Evolutionary conservation across 441 rosid species (phyloP), one percentile per base, ranked within the genome.

Genomic region (Arabidopsis lyrata): DNA sequence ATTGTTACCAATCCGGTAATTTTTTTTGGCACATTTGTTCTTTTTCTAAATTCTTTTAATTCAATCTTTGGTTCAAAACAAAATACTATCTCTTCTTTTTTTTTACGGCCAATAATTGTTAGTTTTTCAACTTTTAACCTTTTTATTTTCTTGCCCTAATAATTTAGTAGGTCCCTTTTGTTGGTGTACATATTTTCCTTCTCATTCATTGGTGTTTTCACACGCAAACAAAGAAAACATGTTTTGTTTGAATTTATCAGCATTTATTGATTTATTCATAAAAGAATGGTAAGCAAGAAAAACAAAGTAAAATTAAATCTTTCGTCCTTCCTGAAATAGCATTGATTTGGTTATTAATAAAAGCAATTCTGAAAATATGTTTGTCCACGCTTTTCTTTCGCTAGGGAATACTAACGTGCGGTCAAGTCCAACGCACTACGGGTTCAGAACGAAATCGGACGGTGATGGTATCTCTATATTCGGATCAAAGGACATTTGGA

Each of bases 401-500:
- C 4, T 76, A 93, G 98, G 98, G 8, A 77, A 91, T 11, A 53
- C 99, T 29, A 91, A 90, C 24, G 85, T 94, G 39, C 81, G 99
- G 53, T 91, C 98, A 44, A 93, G 96, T 62, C 93, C 98, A 61
- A 77, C 87, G 0, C 97, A 91, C 72, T 91, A 81, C 7, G 98
- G 98, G 0, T 93, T 74, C 82, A 77, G 98, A 31, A 83, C 95
- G 0, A 49, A 72, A 70, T 93, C 98, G 1, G 98, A 93, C 76
- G 98, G 98, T 27, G 98, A 93, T 39, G 98, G 97, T 12, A 93
- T 93, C 68, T 91, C 97, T 11, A 83, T 93, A 29, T 91, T 90
- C 45, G 98, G 98, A n/a, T 69, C 97, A 18, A 87, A 83, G 57
- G 96, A 93, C 83, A 73, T 93, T 66, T 93, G 98, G 98, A 87